Base-by-base conservation (phyloP, 306 rosid species). In the Erythrophleum fordii region DNA sequence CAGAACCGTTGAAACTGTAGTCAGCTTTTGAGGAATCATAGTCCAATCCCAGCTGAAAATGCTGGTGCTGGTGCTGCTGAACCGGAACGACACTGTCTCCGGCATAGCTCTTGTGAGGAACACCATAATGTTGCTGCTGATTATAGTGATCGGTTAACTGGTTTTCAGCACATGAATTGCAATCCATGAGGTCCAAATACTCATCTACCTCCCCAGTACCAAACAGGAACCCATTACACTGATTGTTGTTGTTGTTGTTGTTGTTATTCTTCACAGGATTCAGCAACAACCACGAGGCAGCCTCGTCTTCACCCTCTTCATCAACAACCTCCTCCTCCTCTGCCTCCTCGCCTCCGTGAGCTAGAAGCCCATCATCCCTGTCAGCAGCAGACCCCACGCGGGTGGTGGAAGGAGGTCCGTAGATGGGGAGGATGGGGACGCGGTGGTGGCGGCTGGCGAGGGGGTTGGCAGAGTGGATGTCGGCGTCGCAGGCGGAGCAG, bases 381-480 rank as follows among this genome's bases (percentile, higher is more conserved):
- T 85, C 51, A 34, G 76, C 13, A 22, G 46, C 31, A 78, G 52
- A 55, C 12, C 61, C 61, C 61, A 11, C 29, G 42, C 5, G 42
- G 85, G 34, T 0, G 76, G 18, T 0, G 78, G 80, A 3, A 88
- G 91, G 13, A 83, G 77, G 48, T 7, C 91, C 89, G 16, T 91
- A 80, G 55, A 89, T 82, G 20, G 91, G 93, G 11, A 82, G 85
- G 22, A 94, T 85, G 9, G 98, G 94, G 13, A 93, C 95, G 0
- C 99, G 97, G 53, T 91, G 97, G 89, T 95, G 99, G 39, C 99
- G 99, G 82, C 96, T 74, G 4, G 99, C 97, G 0, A 95, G 92
- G 0, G 97, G 97, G 67, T 95, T 95, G 6, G 99, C 98, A 2
- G 99, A 88, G 86, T 95, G 99, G 85, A 93, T 90, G 28, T 90